A percentile compares a stretch with the other conserved stretches of the same genome.
These are phyloP conservation scores for Chrysosporium queenslandicum DNA, from an alignment of 2,329 filamentous ascomycete species.

Conservation along the genomic window DNA sequence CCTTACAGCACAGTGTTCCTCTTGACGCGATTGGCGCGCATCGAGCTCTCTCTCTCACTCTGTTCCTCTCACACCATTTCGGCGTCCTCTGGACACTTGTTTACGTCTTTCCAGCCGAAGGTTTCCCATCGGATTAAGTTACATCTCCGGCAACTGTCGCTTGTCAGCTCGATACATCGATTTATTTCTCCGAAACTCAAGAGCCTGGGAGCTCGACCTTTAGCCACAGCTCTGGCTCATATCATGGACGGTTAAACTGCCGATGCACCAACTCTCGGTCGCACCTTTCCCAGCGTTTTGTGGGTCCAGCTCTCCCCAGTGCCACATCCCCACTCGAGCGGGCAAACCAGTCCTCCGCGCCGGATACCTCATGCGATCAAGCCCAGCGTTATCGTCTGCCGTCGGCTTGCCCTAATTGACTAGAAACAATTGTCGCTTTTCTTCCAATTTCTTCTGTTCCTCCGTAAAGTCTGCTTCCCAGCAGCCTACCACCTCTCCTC, in stretches of 20 bases:
- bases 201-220: not conserved
- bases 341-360: not conserved
- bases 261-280: slow-evolving; percentile 4
- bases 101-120: slow-evolving; percentile 2
- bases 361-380: not conserved
- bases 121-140: not conserved
- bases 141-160: not conserved
- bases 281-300: slow-evolving; percentile 6
- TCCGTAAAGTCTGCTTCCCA: not conserved
- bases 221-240: not conserved
- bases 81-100: not conserved
- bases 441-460: not conserved
- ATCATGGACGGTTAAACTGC: not conserved
- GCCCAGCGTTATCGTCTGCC: not conserved
- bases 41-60: not conserved
- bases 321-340: slow-evolving; percentile 9
- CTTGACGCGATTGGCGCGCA: not conserved
- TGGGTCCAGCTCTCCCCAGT: slow-evolving; percentile 3
- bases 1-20: not conserved
- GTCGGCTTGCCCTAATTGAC: slow-evolving; percentile 1
- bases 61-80: too few relatives aligned
- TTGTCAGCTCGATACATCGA: not conserved
- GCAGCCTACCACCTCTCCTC: not conserved
- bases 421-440: not conserved
- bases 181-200: not conserved